A percentile compares a stretch with the other conserved stretches of the same genome.
These are phyloP conservation scores for Leishmania amazonensis DNA, from an alignment of 208 protist species.

Conservation along the genomic window DNA sequence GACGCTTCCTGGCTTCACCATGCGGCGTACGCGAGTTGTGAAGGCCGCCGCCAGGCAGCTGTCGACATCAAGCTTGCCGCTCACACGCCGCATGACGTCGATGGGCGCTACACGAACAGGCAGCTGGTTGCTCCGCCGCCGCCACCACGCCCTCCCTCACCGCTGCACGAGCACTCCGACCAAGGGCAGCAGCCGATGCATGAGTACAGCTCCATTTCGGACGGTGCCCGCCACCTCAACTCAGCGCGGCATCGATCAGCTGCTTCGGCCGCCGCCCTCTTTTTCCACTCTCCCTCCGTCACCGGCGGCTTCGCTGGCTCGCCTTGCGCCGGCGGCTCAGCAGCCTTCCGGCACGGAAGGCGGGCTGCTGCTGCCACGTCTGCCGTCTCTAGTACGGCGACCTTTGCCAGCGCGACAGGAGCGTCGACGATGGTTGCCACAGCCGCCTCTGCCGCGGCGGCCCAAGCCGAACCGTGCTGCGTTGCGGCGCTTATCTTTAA, in stretches of 20 bases:
- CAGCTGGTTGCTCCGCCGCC: conserved; percentile 4
- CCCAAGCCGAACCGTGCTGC: conserved; percentile 39
- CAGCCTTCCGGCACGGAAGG: background rate
- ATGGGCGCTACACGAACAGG: background rate
- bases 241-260: conserved; percentile 24
- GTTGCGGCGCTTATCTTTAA: conserved; percentile 81
- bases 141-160: background rate
- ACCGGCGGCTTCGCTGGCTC: background rate
- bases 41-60: background rate
- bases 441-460: conserved; percentile 3
- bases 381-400: conserved; percentile 2
- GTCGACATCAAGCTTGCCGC: background rate
- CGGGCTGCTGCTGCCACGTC: background rate
- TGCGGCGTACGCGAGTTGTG: background rate
- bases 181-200: background rate
- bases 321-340: background rate
- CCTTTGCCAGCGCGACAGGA: conserved; percentile 2
- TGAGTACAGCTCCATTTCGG: conserved; percentile 28
- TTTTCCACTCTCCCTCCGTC: conserved; percentile 10
- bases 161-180: background rate
- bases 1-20: background rate
- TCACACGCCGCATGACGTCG: background rate
- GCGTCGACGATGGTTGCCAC: background rate
- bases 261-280: conserved; percentile 16
- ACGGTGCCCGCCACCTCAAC: conserved; percentile 30